Base-by-base conservation (phyloP, 108 stramenopile genomes). In the Pseudonitzschia multistriata region DNA sequence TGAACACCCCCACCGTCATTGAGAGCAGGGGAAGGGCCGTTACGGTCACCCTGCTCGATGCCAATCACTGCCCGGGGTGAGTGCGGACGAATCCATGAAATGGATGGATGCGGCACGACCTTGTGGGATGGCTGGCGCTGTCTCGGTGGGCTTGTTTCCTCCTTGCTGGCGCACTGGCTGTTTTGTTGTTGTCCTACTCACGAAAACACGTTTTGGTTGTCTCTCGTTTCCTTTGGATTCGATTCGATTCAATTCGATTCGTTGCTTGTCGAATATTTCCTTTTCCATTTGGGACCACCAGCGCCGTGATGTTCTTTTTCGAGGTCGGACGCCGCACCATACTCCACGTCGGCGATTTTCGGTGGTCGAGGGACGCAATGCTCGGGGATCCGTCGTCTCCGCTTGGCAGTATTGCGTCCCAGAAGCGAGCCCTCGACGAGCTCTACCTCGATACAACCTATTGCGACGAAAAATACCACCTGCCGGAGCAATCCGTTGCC, bases 251-350 rank as follows among this genome's bases (percentile, higher is more conserved):
- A n/a, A n/a, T n/a, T n/a, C n/a, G n/a, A n/a, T n/a, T n/a, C n/a
- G n/a, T n/a, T n/a, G n/a, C n/a, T n/a, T n/a, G n/a, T n/a, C n/a
- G n/a, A n/a, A n/a, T n/a, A n/a, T n/a, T n/a, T n/a, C n/a, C n/a
- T n/a, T n/a, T n/a, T n/a, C n/a, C n/a, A n/a, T n/a, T n/a, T 39
- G 37, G 85, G 89, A 15, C 37, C 37, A 10, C 37, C 37, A 39
- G 37, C 5, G 96, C 97, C 3, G 90, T 94, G 64, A 94, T 97
- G 93, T 87, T 94, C 59, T 48, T 95, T 14, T 93, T 96, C 76
- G 66, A 88, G 63, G 83, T 93, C 5, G 90, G 93, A 64, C 67
- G 62, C 22, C 33, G 64, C 40, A 22, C 39, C 14, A 81, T 85
- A 52, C 45, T 91, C n/a, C 90, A 91, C 53, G 81, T 82, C 5